phyloP scores from a whole-genome alignment of 2,329 filamentous ascomycete genomes.

The Fusarium sp. region DNA sequence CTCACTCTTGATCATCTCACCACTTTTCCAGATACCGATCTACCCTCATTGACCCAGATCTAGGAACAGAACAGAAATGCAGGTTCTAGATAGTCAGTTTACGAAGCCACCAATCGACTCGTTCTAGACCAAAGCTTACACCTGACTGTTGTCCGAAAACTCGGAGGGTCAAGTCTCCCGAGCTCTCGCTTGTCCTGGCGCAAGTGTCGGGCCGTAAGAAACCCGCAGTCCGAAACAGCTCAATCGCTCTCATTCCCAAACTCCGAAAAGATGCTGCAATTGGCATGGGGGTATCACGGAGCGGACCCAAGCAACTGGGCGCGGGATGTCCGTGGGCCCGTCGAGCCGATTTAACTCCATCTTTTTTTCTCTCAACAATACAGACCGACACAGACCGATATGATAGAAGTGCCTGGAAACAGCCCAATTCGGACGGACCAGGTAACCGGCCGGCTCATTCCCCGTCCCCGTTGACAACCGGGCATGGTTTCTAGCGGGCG shows the following conservation, averaged over 20 bases:
- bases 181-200: neutral
- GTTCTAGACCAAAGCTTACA: neutral
- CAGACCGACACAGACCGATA: conserved; percentile 5
- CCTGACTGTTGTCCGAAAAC: neutral
- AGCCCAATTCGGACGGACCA: neutral
- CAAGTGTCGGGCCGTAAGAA: neutral
- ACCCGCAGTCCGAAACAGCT: conserved; percentile 12
- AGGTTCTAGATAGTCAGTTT: neutral
- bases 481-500: conserved; percentile 12
- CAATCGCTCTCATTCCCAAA: conserved; percentile 3
- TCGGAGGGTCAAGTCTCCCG: neutral
- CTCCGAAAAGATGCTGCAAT: conserved; percentile 5
- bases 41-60: conserved; percentile 21
- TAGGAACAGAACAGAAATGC: conserved; percentile 10
- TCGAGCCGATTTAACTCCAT: conserved; percentile 25
- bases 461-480: conserved; percentile 1
- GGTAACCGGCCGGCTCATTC: conserved; percentile 10
- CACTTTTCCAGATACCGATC: conserved; percentile 14
- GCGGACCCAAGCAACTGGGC: conserved; percentile 24
- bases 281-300: conserved; percentile 17
- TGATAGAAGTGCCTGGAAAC: neutral
- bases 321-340: conserved; percentile 24
- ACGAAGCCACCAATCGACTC: conserved; percentile 13
- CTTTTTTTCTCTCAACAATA: conserved; percentile 7
- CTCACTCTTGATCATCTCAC: conserved; percentile 29